Conservation (phyloP, 306 rosid genomes). For the Quercus cerris region DNA sequence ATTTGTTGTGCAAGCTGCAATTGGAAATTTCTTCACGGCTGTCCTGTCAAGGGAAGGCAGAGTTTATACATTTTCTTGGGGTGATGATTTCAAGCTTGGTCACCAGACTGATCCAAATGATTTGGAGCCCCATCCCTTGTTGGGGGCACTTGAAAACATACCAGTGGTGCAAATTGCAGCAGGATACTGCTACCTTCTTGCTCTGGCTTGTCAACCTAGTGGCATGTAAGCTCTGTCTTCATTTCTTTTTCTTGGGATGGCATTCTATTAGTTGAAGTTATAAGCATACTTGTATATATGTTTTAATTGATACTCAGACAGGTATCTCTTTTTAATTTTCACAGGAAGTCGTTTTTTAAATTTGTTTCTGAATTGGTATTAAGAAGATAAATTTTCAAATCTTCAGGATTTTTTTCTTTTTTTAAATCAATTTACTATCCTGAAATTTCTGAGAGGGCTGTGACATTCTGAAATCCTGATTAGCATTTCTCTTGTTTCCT, state of each 20-base stretch:
- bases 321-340: neutral
- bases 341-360: neutral
- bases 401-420: neutral
- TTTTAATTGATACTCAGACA: neutral
- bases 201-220: slow-evolving; percentile 84
- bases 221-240: slow-evolving; percentile 73
- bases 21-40: slow-evolving; percentile 91
- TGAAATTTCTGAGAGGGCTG: neutral
- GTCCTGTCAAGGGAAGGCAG: slow-evolving; percentile 91
- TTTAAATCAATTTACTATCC: neutral
- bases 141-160: slow-evolving; percentile 78
- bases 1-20: slow-evolving; percentile 95
- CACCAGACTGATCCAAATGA: slow-evolving; percentile 81
- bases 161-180: slow-evolving; percentile 98
- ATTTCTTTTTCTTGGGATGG: slow-evolving; percentile 4
- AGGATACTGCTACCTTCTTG: slow-evolving; percentile 95
- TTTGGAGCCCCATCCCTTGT: slow-evolving; percentile 66
- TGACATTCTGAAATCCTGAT: neutral
- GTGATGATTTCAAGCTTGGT: slow-evolving; percentile 71
- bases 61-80: slow-evolving; percentile 94
- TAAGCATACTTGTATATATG: neutral
- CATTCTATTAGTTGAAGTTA: neutral
- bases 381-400: neutral
- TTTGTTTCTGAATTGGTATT: neutral
- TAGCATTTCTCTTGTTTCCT: neutral